phyloP scores from a whole-genome alignment of 768 basidiomycete genomes.

The Boletus rubroflammeus region DNA sequence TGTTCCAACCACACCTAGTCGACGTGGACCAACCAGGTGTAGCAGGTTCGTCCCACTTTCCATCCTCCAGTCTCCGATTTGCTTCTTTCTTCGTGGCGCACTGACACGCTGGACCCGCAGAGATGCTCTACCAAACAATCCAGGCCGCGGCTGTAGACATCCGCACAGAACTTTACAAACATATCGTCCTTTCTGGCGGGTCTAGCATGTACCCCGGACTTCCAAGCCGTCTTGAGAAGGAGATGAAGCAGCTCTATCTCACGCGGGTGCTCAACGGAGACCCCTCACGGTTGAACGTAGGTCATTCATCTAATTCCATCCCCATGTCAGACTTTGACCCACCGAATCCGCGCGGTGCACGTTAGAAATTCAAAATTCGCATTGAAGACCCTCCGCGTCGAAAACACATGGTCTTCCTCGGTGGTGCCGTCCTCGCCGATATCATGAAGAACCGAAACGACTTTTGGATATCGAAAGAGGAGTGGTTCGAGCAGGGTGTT shows the following conservation, averaged over 20 bases:
- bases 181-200: conserved; percentile 95
- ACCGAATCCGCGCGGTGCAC: background rate
- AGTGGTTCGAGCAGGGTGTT: conserved; percentile 91
- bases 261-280: conserved; percentile 84
- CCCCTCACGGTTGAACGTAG: conserved; percentile 77
- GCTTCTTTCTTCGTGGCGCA: background rate
- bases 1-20: conserved; percentile 99
- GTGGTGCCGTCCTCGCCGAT: conserved; percentile 96
- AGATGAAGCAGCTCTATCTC: conserved; percentile 99
- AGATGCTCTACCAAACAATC: conserved; percentile 96
- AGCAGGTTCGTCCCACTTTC: conserved; percentile 59
- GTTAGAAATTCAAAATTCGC: conserved; percentile 97
- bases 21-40: conserved; percentile 96
- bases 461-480: conserved; percentile 93
- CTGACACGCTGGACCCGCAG: conserved; percentile 34
- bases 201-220: conserved; percentile 99
- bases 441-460: conserved; percentile 95
- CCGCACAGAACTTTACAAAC: conserved; percentile 91
- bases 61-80: background rate
- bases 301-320: conserved; percentile 34
- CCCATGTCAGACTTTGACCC: background rate
- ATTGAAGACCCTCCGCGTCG: conserved; percentile 98
- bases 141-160: conserved; percentile 88
- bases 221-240: conserved; percentile 95
- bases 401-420: conserved; percentile 99